Base-by-base conservation (phyloP, 2,329 filamentous ascomycete genomes). In the Graphiopsis chlorocephala region DNA sequence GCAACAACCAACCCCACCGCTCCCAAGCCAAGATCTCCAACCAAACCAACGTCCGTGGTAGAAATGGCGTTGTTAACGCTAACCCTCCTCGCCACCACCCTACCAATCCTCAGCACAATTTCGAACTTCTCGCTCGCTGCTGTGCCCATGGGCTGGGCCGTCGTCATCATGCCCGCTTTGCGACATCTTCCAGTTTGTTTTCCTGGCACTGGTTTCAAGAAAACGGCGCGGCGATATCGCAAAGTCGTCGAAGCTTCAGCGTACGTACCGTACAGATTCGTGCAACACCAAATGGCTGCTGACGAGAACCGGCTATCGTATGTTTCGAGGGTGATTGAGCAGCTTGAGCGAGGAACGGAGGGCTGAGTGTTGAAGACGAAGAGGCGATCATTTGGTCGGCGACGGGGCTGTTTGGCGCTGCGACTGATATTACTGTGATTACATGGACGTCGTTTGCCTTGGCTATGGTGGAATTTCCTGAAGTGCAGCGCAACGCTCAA, bases 401-500 rank as follows among this genome's bases (percentile, higher is more conserved):
- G 50, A 17, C 50, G 11, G 20, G 50, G 17, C 11, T 20, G 17
- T 53, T 28, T 29, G 48, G 23, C 7, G 25, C 48, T n/a, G 48
- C 48, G 26, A 10, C 26, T 1, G 83, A 84, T 33, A 79, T 77
- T 0, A 73, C 74, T 4, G 70, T 71, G 0, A 68, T 70, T 0
- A 68, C 74, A 1, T 71, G 78, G 6, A 65, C 76, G 10, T 69
- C 64, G 17, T 70, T 70, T 42, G 28, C 69, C 20, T 65, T 70
- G 14, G 70, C 71, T 12, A 72, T 74, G 71, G 58, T 68, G 15
- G 52, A 66, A 2, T 79, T 84, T 67, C 84, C 84, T 0, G 78
- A 82, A 68, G 85, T 83, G 79, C 80, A 85, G 70, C 76, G 71
- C 63, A 82, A 81, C 69, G 80, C 82, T 8, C 83, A 86, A 70